Conservation (phyloP, 371 early-diverging fungal genomes). For the Homolaphlyctis polyrhiza region DNA sequence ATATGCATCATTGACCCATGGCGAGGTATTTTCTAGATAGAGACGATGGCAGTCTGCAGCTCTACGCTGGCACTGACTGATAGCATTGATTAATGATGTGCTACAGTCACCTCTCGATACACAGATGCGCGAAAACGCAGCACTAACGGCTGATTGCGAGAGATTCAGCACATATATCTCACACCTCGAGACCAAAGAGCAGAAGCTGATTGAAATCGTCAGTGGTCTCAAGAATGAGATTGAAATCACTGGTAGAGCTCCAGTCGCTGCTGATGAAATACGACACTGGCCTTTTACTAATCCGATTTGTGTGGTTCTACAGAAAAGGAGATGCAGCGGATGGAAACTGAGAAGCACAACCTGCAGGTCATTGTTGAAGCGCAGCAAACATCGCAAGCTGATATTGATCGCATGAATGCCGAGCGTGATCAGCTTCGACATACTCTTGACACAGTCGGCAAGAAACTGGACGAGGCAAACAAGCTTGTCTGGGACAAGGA, state of each 20-base stretch:
- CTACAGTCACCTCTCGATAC: slow-evolving; percentile 53
- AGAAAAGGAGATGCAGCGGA: slow-evolving; percentile 23
- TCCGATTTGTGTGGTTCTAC: neutral
- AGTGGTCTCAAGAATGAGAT: slow-evolving; percentile 28
- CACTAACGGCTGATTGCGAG: slow-evolving; percentile 38
- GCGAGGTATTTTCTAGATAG: too few species aligned
- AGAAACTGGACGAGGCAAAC: slow-evolving; percentile 31
- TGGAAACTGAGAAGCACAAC: slow-evolving; percentile 21
- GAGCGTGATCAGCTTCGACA: slow-evolving; percentile 57
- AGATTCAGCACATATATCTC: slow-evolving; percentile 45
- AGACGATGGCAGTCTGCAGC: neutral
- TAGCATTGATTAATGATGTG: neutral
- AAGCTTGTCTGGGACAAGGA: slow-evolving; percentile 47
- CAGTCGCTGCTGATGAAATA: too few species aligned
- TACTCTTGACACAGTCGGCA: slow-evolving; percentile 24
- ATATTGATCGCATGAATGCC: slow-evolving; percentile 74
- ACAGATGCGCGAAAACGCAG: slow-evolving; percentile 39
- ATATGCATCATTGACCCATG: slow-evolving; percentile 30
- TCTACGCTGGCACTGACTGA: neutral
- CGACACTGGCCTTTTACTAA: too few species aligned
- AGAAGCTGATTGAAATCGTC: slow-evolving; percentile 40
- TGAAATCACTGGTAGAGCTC: slow-evolving; percentile 18
- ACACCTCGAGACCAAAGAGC: slow-evolving; percentile 44
- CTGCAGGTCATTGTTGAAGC: slow-evolving; percentile 48
- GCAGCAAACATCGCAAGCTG: slow-evolving; percentile 73